phyloP scores from a whole-genome alignment of 176 grass and related monocot species.

The Hordeum marinum region DNA sequence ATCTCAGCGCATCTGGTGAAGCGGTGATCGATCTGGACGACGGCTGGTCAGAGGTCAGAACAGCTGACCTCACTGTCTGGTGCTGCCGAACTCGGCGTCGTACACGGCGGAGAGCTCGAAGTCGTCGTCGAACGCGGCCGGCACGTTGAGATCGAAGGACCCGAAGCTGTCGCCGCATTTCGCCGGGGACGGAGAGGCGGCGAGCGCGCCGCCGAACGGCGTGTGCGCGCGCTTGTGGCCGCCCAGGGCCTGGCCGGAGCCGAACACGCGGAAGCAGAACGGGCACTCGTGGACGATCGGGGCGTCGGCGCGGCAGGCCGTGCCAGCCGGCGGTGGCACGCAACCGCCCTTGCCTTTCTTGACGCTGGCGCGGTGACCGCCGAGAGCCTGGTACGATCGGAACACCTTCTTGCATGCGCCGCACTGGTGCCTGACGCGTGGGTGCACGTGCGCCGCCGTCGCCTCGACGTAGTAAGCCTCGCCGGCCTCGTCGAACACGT shows the following conservation, averaged over 20 bases:
- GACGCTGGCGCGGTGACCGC: constrained; percentile 78
- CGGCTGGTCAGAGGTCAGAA: not conserved
- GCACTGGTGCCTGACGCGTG: constrained; percentile 51
- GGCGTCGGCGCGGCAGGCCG: not conserved
- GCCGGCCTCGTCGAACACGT: not conserved
- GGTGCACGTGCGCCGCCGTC: not conserved
- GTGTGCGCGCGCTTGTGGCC: constrained; percentile 86
- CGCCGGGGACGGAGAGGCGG: not conserved
- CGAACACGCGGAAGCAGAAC: constrained; percentile 79
- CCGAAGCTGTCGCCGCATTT: constrained; percentile 42
- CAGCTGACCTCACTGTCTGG: constrained; percentile 26
- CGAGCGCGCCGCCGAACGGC: not conserved
- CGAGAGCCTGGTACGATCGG: constrained; percentile 76
- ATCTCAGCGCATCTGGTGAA: not conserved
- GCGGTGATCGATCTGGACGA: not conserved
- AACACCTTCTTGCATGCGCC: constrained; percentile 73
- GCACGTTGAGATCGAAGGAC: constrained; percentile 80
- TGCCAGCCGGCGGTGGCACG: constrained; percentile 20
- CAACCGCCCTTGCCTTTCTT: constrained; percentile 72
- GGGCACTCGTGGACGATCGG: constrained; percentile 59
- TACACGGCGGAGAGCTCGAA: constrained; percentile 86
- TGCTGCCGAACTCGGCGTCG: constrained; percentile 52
- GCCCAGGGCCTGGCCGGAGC: constrained; percentile 82
- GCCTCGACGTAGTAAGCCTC: not conserved
- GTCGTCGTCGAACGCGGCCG: constrained; percentile 68